Evolutionary conservation across 331 rosid species (phyloP).

Genomic region (Phaseolus coccineus): DNA sequence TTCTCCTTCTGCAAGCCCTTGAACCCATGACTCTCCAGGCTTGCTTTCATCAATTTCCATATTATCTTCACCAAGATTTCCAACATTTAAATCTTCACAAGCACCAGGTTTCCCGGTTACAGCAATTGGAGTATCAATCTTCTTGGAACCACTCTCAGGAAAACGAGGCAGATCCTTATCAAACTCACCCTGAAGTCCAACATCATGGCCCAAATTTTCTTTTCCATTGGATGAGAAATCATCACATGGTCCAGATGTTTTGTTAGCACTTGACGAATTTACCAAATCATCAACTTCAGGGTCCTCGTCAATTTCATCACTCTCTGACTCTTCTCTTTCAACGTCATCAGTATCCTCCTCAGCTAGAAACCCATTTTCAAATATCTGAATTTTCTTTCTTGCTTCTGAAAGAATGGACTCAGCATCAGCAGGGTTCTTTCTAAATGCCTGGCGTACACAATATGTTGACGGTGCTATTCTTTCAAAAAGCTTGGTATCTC

Average conservation of each 20-base stretch:
- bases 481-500: slow-evolving; percentile 94
- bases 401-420: slow-evolving; percentile 86
- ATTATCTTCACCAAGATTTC: slow-evolving; percentile 68
- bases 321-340: slow-evolving; percentile 92
- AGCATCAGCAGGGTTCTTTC: slow-evolving; percentile 87
- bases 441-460: slow-evolving; percentile 81
- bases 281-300: slow-evolving; percentile 83
- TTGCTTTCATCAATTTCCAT: slow-evolving; percentile 94
- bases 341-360: slow-evolving; percentile 85
- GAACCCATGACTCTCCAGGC: slow-evolving; percentile 90
- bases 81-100: slow-evolving; percentile 47
- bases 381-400: slow-evolving; percentile 86
- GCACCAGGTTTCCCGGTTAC: slow-evolving; percentile 55
- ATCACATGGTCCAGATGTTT: slow-evolving; percentile 51
- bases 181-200: slow-evolving; percentile 58
- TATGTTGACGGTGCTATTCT: slow-evolving; percentile 96
- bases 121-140: slow-evolving; percentile 49
- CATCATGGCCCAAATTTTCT: slow-evolving; percentile 55
- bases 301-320: slow-evolving; percentile 90
- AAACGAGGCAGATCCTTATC: slow-evolving; percentile 54
- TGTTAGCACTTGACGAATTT: slow-evolving; percentile 53
- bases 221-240: slow-evolving; percentile 64
- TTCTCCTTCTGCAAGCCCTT: slow-evolving; percentile 93
- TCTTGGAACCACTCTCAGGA: slow-evolving; percentile 60
- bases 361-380: slow-evolving; percentile 83